Evolutionary conservation across 2,329 filamentous ascomycete species (phyloP).

Genomic region (Westerdykella ornata): DNA sequence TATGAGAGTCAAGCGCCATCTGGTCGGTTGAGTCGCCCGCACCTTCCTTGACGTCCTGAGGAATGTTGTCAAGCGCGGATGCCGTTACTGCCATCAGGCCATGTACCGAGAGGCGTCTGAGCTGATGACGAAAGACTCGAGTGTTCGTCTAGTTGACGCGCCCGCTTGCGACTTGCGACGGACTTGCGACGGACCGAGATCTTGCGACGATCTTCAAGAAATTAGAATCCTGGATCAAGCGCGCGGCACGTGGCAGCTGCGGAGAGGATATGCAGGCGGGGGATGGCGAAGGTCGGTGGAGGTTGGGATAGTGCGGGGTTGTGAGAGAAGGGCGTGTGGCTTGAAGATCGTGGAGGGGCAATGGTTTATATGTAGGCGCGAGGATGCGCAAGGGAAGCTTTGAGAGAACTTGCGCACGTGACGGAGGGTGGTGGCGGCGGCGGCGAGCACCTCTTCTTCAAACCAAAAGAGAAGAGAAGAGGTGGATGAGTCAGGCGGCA

Average conservation of each 20-base stretch:
- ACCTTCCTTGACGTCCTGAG: slow-evolving; percentile 48
- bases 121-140: no score
- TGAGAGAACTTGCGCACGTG: neutral
- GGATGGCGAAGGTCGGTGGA: neutral
- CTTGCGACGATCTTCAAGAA: slow-evolving; percentile 1
- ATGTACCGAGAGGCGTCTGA: slow-evolving; percentile 21
- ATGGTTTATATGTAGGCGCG: neutral
- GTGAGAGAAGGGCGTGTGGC: neutral
- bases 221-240: neutral
- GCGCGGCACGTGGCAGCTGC: slow-evolving; percentile 4
- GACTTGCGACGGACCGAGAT: neutral
- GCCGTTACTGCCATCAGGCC: slow-evolving; percentile 38
- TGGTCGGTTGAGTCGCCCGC: slow-evolving; percentile 43
- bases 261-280: neutral
- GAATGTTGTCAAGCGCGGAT: slow-evolving; percentile 31
- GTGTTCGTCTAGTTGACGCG: slow-evolving; percentile 1
- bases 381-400: neutral
- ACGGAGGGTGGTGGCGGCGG: neutral
- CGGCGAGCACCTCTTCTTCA: neutral
- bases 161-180: slow-evolving; percentile 17
- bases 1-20: slow-evolving; percentile 46
- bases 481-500: slow-evolving; percentile 24
- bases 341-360: neutral
- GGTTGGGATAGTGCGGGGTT: neutral
- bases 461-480: slow-evolving; percentile 11